Conservation (phyloP, 2,329 filamentous ascomycete species). For the Rachicladosporium sp. region DNA sequence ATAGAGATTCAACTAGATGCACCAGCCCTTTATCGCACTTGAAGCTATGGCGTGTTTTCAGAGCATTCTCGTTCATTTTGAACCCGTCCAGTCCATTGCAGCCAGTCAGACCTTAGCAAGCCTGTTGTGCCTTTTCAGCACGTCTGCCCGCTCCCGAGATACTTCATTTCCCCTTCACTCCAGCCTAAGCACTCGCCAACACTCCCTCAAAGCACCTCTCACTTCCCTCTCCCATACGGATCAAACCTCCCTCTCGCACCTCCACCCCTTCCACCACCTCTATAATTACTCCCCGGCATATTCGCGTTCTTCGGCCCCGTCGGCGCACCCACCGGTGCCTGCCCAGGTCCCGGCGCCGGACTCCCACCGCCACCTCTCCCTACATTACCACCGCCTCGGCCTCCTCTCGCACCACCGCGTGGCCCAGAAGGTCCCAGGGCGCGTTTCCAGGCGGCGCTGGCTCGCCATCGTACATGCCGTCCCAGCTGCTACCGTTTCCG, state of each 20-base stretch:
- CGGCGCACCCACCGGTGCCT: conserved; percentile 65
- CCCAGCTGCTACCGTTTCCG: conserved; percentile 55
- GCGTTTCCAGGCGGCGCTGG: conserved; percentile 58
- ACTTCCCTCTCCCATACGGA: conserved; percentile 46
- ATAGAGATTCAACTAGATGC: no score
- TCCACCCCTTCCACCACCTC: conserved; percentile 71
- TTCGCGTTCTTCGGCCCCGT: conserved; percentile 95
- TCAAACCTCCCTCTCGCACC: conserved; percentile 48
- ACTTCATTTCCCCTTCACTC: no score
- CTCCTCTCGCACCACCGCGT: conserved; percentile 32
- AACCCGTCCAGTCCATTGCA: no score
- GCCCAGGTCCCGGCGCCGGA: conserved; percentile 23
- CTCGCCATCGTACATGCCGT: conserved; percentile 96
- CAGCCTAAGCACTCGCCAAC: no score
- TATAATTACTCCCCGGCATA: conserved; percentile 82
- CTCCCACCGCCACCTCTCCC: conserved; percentile 19
- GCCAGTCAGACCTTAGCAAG: no score
- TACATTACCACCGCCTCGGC: conserved; percentile 26
- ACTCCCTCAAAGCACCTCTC: no score
- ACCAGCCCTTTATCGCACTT: no score
- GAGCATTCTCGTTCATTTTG: no score
- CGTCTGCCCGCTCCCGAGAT: no score
- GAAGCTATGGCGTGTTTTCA: no score
- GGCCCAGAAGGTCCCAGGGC: no score
- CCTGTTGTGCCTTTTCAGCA: no score